A percentile compares a stretch with the other conserved stretches of the same genome.
phyloP scores from a whole-genome alignment of 257 asterid genomes.

The Scutellaria barbata region DNA sequence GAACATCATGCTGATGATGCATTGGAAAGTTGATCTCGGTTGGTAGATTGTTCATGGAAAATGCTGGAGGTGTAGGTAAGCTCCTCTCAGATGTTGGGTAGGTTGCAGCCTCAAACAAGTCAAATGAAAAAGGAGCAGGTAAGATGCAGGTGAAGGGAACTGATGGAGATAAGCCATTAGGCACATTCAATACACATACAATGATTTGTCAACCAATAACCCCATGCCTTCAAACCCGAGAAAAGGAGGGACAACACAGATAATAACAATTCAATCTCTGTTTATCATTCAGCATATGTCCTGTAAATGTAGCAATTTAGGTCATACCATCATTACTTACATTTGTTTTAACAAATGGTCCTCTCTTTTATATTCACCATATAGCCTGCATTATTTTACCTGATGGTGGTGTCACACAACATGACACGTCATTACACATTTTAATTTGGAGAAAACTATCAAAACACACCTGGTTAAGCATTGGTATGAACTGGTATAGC shows the following conservation, averaged over 20 bases:
- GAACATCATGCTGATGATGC: conserved; percentile 50
- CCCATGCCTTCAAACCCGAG: background rate
- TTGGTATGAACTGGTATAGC: background rate
- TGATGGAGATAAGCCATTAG: background rate
- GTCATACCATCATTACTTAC: background rate
- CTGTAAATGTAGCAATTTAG: background rate
- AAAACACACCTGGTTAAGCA: conserved; percentile 5
- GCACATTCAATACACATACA: background rate
- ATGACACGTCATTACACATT: background rate
- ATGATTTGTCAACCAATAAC: too few species aligned
- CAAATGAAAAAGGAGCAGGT: conserved; percentile 36
- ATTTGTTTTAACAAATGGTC: background rate
- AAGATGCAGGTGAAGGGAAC: conserved; percentile 35
- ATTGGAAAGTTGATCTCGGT: conserved; percentile 53
- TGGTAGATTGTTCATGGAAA: conserved; percentile 59
- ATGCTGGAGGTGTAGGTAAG: conserved; percentile 94
- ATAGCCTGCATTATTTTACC: background rate
- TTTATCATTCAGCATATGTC: background rate
- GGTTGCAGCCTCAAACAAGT: conserved; percentile 56
- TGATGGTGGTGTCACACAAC: background rate
- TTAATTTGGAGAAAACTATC: background rate
- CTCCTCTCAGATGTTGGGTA: conserved; percentile 71
- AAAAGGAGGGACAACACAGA: background rate
- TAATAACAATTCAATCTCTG: background rate
- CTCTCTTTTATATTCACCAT: background rate